A percentile compares a stretch with the other conserved stretches of the same genome.
phyloP scores from a whole-genome alignment of 2,329 filamentous ascomycete species.

The Sclerotinia spermophila region DNA sequence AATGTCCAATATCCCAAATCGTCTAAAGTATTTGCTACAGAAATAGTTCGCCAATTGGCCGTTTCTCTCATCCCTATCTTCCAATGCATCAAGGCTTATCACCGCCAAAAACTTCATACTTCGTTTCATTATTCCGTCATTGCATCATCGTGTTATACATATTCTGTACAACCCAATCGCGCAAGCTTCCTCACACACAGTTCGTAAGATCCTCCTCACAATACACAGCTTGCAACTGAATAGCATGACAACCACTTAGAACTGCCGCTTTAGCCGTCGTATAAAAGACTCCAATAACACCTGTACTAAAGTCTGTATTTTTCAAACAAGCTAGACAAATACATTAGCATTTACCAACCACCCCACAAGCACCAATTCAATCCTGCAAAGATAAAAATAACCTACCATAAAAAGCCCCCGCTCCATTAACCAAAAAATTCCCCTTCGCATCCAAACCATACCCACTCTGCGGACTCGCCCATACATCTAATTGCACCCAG shows the following conservation, averaged over 20 bases:
- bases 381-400: background rate
- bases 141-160: background rate
- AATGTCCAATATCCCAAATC: background rate
- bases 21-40: background rate
- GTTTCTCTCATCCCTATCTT: background rate
- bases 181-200: background rate
- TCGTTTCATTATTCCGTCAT: background rate
- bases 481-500: background rate
- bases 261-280: background rate
- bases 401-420: background rate
- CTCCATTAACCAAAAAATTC: background rate
- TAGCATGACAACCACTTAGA: conserved; percentile 1
- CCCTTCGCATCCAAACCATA: background rate
- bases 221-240: conserved; percentile 1
- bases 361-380: background rate
- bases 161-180: background rate
- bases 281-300: background rate
- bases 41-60: background rate
- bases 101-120: background rate
- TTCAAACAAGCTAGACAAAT: background rate
- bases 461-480: background rate
- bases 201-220: background rate
- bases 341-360: background rate
- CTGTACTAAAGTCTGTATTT: background rate
- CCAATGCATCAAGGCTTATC: background rate